Percentiles rank a stretch among this genome's conserved stretches.
phyloP scores from a whole-genome alignment of 2,329 filamentous ascomycete genomes.

The Verticillium klebahnii region DNA sequence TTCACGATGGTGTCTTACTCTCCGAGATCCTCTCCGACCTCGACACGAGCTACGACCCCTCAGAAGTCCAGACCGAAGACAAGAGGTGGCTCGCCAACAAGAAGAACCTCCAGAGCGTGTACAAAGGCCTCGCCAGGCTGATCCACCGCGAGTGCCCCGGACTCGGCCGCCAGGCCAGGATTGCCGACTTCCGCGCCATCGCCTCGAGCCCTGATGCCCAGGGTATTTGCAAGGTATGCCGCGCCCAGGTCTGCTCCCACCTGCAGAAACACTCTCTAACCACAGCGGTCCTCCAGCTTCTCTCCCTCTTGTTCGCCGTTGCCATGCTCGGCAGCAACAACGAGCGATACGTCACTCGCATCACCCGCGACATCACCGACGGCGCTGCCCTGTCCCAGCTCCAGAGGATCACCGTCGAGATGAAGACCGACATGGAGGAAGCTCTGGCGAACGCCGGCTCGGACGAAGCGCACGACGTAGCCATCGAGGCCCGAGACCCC shows the following conservation, averaged over 20 bases:
- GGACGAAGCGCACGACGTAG: conserved; percentile 33
- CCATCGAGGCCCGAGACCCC: conserved; percentile 42
- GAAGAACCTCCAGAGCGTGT: conserved; percentile 48
- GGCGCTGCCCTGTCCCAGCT: conserved; percentile 37
- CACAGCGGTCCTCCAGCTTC: conserved; percentile 40
- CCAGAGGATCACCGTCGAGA: conserved; percentile 38
- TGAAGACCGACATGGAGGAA: conserved; percentile 30
- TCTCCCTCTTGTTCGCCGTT: conserved; percentile 58
- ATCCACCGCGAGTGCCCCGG: conserved; percentile 48
- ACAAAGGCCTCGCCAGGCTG: conserved; percentile 51
- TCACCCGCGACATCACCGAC: conserved; percentile 27
- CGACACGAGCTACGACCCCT: conserved; percentile 50
- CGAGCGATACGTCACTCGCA: conserved; percentile 45
- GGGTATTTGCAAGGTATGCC: conserved; percentile 47
- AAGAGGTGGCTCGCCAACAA: conserved; percentile 42
- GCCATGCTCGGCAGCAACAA: conserved; percentile 56
- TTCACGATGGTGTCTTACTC: conserved; percentile 50
- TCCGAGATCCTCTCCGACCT: conserved; percentile 54
- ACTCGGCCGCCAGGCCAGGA: conserved; percentile 46
- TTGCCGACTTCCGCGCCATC: conserved; percentile 52
- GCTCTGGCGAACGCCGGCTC: not conserved
- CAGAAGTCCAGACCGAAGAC: conserved; percentile 44
- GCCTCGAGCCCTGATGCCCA: conserved; percentile 51
- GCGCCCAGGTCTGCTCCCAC: conserved; percentile 5
- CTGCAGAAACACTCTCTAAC: conserved; percentile 15